Evolutionary conservation across 1,284 basidiomycete genomes (phyloP).

Genomic region (Spongiforma sp.): DNA sequence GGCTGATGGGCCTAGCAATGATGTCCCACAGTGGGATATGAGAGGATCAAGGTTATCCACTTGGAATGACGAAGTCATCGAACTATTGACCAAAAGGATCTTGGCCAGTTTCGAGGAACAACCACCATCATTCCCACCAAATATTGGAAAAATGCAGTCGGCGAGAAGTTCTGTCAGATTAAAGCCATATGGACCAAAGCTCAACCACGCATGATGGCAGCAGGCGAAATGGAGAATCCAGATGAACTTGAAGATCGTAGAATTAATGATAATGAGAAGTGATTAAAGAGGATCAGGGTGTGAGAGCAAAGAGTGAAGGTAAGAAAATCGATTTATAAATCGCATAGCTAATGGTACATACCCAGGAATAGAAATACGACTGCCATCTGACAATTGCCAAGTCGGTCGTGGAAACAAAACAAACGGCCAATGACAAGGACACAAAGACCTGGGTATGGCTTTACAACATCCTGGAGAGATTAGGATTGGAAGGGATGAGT

Average conservation of each 20-base stretch:
- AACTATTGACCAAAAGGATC: not conserved
- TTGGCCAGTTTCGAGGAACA: not conserved
- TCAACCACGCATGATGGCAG: not conserved
- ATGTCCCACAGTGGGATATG: not conserved
- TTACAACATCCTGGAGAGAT: not conserved
- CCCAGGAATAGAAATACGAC: not conserved
- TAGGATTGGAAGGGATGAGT: not conserved
- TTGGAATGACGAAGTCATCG: not conserved
- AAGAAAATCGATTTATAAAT: not conserved
- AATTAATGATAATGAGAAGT: not conserved
- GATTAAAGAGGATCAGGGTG: not conserved
- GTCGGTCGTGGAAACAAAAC: not conserved
- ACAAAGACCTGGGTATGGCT: not conserved
- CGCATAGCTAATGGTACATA: not conserved
- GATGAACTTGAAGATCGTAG: not conserved
- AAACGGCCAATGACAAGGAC: not conserved
- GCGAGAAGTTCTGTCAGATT: not conserved
- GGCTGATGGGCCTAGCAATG: not conserved
- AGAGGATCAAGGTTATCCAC: not conserved
- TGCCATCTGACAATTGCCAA: not conserved
- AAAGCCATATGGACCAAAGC: not conserved
- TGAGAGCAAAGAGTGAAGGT: not conserved
- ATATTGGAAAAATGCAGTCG: not conserved
- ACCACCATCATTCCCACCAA: not conserved
- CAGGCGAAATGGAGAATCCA: not conserved